Base-by-base conservation (phyloP, 345 rosid genomes). In the Eucalyptus sp. region DNA sequence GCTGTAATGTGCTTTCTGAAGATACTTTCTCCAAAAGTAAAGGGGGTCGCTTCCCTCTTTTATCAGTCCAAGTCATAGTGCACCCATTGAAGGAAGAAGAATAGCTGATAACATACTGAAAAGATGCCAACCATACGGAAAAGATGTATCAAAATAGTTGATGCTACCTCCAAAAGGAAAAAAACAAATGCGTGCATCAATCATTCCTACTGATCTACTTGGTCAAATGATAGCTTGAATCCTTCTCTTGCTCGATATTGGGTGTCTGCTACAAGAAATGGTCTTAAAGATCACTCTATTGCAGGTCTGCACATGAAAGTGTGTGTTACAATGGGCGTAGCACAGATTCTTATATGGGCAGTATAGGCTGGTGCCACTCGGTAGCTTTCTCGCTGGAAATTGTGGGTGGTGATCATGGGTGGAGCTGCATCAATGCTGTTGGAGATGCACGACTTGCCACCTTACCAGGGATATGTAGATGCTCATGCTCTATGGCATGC, bases 301-400 rank as follows among this genome's bases (percentile, higher is more conserved):
- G 37, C 95, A 96, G 99, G 97, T 81, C 93, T 94, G 89, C 96
- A 97, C 91, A 88, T 90, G 94, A 96, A 96, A 92, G 97, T 96
- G 44, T 93, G 96, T 86, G 86, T 88, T 12, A 94, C 90, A 46
- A 96, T 96, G 93, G 95, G 95, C 87, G 91, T 91, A 51, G 91
- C 93, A 50, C 95, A 95, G 94, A 92, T 97, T 89, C 93, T 94
- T 37, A 91, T 94, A 50, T 96, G 99, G 99, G 98, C 94, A n/a
- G 14, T 93, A 64, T 96, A 99, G 99, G 99, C 96, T 7, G 93
- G 95, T 43, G 52, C 92, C 62, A 91, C 93, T 46, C 88, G 87
- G 76, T 98, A 96, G 92, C 98, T 97, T 27, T 95, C 97, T 3
- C 92, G 93, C 87, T 91, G 94, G 95, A 97, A 97, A 93, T 92